Evolutionary conservation across 768 basidiomycete species (phyloP), one percentile per base, ranked within the genome.

Genomic region (Phylloporus sp.): DNA sequence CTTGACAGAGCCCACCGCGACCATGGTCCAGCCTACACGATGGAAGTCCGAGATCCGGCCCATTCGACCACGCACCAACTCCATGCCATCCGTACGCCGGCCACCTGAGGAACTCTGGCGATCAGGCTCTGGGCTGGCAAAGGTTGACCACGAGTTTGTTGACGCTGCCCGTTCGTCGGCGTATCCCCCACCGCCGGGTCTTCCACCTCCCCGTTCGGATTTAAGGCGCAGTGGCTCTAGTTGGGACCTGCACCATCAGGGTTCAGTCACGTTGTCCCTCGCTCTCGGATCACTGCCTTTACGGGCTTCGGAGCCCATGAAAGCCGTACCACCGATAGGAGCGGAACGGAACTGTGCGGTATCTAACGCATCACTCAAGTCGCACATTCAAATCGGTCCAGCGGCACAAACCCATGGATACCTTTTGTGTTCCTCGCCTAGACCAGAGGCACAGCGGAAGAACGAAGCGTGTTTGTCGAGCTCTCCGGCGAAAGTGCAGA

Each of bases 261-360:
- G 48, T 15, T 60, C 64, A 14, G 21, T 50, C 3, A 65, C 63
- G 1, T 42, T 50, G 6, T 58, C 57, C 7, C 37, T 62, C 42
- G 59, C 64, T 21, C 47, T 53, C 8, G 66, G 57, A 27, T 66
- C 59, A 49, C 61, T 58, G 43, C 59, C 61, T 39, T 18, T 64
- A 10, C 34, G 35, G 38, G 53, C 53, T 22, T 49, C 57, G 4
- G 57, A 64, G 17, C 55, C 33, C 11, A 49, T 50, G 29, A 67
- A 53, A 22, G 33, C 43, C 22, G 53, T 63, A 10, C 41, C 48
- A 2, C 64, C 64, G 21, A 67, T 63, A 46, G 64, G 64, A 27
- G 61, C 64, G 27, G 64, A 66, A 49, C 57, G 66, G n/a, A 58
- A 49, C 26, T 36, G 58, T 9, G 59, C 56, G 3, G 34, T 60